Evolutionary conservation across 2,329 filamentous ascomycete genomes (phyloP), one percentile per base, ranked within the genome.

Genomic region (Orbilia oligospora): DNA sequence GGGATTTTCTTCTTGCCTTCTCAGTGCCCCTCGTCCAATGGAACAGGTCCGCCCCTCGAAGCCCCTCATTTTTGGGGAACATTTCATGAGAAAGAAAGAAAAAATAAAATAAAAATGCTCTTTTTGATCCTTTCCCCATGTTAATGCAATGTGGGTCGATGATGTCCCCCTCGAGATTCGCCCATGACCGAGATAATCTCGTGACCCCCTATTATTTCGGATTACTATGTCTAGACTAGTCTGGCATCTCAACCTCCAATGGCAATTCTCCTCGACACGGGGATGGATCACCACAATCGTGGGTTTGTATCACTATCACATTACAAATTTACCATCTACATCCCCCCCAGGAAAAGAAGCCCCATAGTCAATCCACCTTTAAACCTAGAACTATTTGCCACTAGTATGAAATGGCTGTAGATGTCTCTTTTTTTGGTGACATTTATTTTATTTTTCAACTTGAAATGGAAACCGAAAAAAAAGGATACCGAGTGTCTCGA

Each of bases 241-340:
- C 33, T n/a, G 3, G 18, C 46, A 46, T 41, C 46, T 24, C 36
- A 30, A 38, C 38, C 36, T 65, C 68, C 44, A 55, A 67, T 56
- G 61, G 36, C 22, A 24, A 49, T 48, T 51, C 38, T 44, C 46
- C 27, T 73, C 41, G 70, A 51, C 70, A 72, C 69, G 58, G 69
- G 58, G 38, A 51, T 48, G 12, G 49, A 72, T 64, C 44, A 30
- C 27, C 27, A 30, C 27, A 30, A 30, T 30, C 27, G 53, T 38
- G 48, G 18, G 44, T 53, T 53, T 24, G 46, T 36, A 48, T 64
- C 58, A 64, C 51, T 46, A 70, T 70, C 68, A 71, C 68, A 55
- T 72, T 63, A 71, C 58, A 72, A 72, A 48, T 72, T 72, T 56
- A 72, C 58, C 58, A n/a, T 72, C 69, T 65, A 65, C 66, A 18